These are phyloP conservation scores for Colletotrichum aenigma DNA, from an alignment of 2,329 filamentous ascomycete species.

Conservation along the genomic window DNA sequence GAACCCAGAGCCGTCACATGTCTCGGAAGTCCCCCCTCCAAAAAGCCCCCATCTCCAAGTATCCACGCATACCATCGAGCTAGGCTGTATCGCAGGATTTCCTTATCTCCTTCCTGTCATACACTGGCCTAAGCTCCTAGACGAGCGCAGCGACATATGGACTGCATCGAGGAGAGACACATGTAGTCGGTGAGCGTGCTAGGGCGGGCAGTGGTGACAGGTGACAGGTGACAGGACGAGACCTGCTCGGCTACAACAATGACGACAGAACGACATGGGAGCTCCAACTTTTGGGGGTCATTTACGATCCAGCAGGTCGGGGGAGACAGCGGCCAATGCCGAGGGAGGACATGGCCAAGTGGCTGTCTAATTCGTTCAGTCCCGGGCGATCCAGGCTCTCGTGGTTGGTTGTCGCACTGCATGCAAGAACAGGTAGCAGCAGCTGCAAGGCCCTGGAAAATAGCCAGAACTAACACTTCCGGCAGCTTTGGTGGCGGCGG, in stretches of 20 bases:
- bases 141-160: not conserved
- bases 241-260: not conserved
- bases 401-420: not conserved
- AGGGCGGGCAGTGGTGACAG: not conserved
- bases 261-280: not conserved
- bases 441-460: slow-evolving; percentile 1
- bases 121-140: not conserved
- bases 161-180: not conserved
- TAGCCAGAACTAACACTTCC: not conserved
- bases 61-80: not conserved
- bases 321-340: not conserved
- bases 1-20: not conserved
- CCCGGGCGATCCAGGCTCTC: not conserved
- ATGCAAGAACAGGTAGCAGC: not conserved
- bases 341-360: not conserved
- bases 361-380: not conserved
- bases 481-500: not conserved
- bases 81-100: not conserved
- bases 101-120: not conserved
- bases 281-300: not conserved
- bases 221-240: not conserved
- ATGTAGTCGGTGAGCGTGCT: not conserved
- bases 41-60: not conserved
- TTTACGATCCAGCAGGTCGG: not conserved
- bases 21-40: not conserved